A percentile compares a stretch with the other conserved stretches of the same genome.
Evolutionary conservation across 331 rosid species (phyloP).

Genomic region (Telfairia occidentalis): DNA sequence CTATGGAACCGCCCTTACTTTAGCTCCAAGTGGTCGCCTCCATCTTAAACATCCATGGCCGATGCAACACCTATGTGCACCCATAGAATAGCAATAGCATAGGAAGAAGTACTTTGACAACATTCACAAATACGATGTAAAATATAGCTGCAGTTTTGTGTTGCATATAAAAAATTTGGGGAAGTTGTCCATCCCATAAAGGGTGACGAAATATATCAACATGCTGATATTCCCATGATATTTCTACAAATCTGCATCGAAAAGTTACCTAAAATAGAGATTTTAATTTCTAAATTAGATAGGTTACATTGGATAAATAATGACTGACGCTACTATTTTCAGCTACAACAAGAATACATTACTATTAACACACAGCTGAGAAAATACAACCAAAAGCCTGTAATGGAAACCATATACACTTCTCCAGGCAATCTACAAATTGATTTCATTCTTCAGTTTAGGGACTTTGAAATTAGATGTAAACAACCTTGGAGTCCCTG

Average conservation of each 20-base stretch:
- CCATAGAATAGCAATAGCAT: not conserved
- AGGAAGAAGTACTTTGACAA: not conserved
- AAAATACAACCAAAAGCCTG: not conserved
- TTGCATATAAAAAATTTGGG: not conserved
- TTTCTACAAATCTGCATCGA: not conserved
- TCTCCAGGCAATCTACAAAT: not conserved
- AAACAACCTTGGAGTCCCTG: conserved; percentile 54
- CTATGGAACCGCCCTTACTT: conserved; percentile 37
- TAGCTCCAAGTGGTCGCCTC: conserved; percentile 57
- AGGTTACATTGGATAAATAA: not conserved
- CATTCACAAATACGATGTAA: not conserved
- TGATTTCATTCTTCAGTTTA: conserved; percentile 44
- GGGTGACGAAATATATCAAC: not conserved
- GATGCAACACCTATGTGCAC: not conserved
- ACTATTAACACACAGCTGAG: not conserved
- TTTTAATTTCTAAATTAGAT: not conserved
- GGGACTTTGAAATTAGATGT: conserved; percentile 67
- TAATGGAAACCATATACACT: not conserved
- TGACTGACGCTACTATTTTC: not conserved
- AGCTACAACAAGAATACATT: not conserved
- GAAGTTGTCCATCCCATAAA: not conserved
- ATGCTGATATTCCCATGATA: not conserved
- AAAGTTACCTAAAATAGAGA: not conserved
- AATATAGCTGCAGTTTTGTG: not conserved
- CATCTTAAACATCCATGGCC: not conserved